These are phyloP conservation scores for Vigna angularis DNA, from an alignment of 306 rosid genomes.

Conservation along the genomic window DNA sequence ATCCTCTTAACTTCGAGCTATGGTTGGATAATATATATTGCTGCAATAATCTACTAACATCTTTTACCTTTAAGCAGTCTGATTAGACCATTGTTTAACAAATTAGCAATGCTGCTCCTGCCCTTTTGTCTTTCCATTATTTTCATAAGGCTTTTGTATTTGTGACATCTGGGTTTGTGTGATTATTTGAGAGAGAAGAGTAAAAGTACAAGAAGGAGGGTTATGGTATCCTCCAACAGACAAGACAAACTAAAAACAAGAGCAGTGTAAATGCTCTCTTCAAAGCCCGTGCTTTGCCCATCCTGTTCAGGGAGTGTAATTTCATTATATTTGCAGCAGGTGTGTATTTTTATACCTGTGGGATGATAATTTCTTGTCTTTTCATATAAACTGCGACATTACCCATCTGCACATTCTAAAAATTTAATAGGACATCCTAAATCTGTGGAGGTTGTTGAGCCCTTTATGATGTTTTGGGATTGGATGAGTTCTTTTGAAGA, in stretches of 20 bases:
- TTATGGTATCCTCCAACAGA: not conserved
- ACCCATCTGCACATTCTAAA: not conserved
- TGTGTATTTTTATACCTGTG: not conserved
- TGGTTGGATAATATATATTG: not conserved
- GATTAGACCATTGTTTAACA: constrained; percentile 21
- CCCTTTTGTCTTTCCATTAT: not conserved
- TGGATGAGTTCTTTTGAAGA: constrained; percentile 11
- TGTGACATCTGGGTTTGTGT: not conserved
- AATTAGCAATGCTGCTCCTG: not conserved
- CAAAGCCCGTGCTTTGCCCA: too few species aligned
- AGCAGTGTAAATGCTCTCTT: constrained; percentile 13
- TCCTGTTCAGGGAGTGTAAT: constrained; percentile 2
- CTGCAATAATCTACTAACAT: constrained; percentile 11
- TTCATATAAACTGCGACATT: not conserved
- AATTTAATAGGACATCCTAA: not conserved
- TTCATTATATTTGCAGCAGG: not conserved
- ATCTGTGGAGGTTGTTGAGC: not conserved
- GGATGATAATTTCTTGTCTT: constrained; percentile 6
- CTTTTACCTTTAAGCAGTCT: not conserved
- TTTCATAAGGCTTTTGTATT: constrained; percentile 1
- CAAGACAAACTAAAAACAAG: constrained; percentile 11
- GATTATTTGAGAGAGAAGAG: constrained; percentile 26
- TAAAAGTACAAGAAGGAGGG: constrained; percentile 1
- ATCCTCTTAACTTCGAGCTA: constrained; percentile 9
- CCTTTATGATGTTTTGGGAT: constrained; percentile 24